phyloP scores from a whole-genome alignment of 352 stramenopile species.

The Globisporangium nunn region DNA sequence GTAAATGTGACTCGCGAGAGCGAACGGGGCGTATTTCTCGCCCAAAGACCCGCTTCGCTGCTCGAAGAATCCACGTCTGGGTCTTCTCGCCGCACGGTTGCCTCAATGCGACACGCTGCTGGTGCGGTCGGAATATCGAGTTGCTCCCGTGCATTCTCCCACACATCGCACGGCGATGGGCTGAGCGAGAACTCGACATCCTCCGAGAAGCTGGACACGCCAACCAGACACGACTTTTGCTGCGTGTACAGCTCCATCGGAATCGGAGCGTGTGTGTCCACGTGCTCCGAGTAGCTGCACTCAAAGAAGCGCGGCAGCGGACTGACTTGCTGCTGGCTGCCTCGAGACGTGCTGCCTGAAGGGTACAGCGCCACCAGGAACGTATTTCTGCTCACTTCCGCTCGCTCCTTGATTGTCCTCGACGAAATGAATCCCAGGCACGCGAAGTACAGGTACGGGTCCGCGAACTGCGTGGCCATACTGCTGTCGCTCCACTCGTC shows the following conservation, averaged over 20 bases:
- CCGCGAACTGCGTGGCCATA: constrained; percentile 24
- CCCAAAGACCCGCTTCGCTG: neutral
- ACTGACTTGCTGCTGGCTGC: constrained; percentile 13
- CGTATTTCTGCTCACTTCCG: constrained; percentile 37
- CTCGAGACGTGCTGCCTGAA: constrained; percentile 1
- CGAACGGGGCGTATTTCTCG: neutral
- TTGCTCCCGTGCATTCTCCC: constrained; percentile 28
- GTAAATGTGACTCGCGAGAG: constrained; percentile 6
- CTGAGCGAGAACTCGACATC: constrained; percentile 44
- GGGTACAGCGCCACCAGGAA: constrained; percentile 69
- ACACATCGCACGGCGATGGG: constrained; percentile 22
- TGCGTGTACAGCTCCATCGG: constrained; percentile 35
- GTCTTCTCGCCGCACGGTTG: neutral
- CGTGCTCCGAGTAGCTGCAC: constrained; percentile 28
- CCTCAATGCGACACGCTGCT: neutral
- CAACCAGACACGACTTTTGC: constrained; percentile 39
- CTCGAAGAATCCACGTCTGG: neutral
- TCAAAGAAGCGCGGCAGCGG: constrained; percentile 71
- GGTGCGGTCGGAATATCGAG: constrained; percentile 19
- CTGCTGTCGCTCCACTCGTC: constrained; percentile 37
- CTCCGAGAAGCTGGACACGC: constrained; percentile 39
- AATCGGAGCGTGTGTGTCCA: constrained; percentile 6
- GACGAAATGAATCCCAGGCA: constrained; percentile 53
- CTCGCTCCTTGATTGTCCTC: constrained; percentile 49
- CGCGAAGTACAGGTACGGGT: constrained; percentile 53